Evolutionary conservation across 306 rosid species (phyloP).

Genomic region (Quercus ilex): DNA sequence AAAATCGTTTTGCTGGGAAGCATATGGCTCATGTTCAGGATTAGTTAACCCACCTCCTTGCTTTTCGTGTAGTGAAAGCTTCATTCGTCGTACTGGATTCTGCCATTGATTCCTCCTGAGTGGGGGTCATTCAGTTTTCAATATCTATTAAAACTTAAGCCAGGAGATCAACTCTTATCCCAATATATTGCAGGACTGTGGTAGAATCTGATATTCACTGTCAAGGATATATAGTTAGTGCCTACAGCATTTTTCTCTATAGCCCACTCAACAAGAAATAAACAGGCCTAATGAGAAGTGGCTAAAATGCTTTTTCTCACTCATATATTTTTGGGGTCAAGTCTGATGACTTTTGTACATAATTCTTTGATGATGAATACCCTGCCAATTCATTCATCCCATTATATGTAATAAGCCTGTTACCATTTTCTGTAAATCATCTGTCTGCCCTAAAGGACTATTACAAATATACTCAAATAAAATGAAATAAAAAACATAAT

Average conservation of each 20-base stretch:
- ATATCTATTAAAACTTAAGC: not conserved
- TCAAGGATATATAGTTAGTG: not conserved
- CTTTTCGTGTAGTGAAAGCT: conserved; percentile 32
- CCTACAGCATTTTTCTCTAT: not conserved
- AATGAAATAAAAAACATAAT: not conserved
- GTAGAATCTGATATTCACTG: not conserved
- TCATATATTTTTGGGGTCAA: not conserved
- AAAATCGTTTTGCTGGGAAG: conserved; percentile 72
- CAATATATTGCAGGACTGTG: not conserved
- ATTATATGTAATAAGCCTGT: not conserved
- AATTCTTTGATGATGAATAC: not conserved
- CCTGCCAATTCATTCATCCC: not conserved
- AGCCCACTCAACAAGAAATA: not conserved
- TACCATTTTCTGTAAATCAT: not conserved
- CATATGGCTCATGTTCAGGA: conserved; percentile 63
- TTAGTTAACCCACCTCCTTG: conserved; percentile 53
- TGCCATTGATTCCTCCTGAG: conserved; percentile 31
- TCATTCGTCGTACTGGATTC: conserved; percentile 31
- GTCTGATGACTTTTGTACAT: not conserved
- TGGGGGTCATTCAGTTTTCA: not conserved
- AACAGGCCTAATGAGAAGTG: not conserved
- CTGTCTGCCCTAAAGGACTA: not conserved
- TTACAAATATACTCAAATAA: not conserved
- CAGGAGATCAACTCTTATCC: not conserved
- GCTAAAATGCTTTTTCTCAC: not conserved